Evolutionary conservation across 2,329 filamentous ascomycete species (phyloP).

Genomic region (Pestalotiopsis fici): DNA sequence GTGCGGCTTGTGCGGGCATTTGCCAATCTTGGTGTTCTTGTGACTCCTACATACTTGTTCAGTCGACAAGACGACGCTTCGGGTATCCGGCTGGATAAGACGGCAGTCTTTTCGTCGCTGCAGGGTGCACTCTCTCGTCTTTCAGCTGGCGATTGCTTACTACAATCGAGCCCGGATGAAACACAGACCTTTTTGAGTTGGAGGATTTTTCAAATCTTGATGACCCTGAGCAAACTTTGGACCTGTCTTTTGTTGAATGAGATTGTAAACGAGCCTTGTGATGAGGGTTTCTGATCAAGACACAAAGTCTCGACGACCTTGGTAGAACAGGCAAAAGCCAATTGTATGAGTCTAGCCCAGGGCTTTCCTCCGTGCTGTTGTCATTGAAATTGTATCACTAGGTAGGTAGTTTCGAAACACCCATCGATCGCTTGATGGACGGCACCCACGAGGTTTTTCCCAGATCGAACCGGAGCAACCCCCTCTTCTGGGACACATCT

Average conservation of each 20-base stretch:
- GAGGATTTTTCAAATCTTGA: background rate
- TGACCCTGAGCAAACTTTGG: no score
- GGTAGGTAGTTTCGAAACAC: no score
- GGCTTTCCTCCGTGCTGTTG: no score
- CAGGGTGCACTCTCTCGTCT: background rate
- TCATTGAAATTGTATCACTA: no score
- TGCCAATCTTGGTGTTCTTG: background rate
- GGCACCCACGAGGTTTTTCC: background rate
- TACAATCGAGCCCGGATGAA: background rate
- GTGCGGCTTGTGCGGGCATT: background rate
- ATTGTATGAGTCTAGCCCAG: no score
- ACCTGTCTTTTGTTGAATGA: no score
- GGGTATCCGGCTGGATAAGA: slow-evolving; percentile 1
- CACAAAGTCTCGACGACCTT: no score
- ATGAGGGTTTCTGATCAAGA: no score
- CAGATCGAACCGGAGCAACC: background rate
- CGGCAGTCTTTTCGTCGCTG: background rate
- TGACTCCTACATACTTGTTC: background rate
- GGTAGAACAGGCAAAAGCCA: no score
- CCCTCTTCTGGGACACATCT: background rate
- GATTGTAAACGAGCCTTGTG: no score
- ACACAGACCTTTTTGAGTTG: no score
- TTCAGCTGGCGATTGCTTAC: background rate
- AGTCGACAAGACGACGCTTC: background rate
- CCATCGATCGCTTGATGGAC: background rate